Evolutionary conservation across 345 rosid species (phyloP), one percentile per base, ranked within the genome.

Genomic region (Linum lewisii): DNA sequence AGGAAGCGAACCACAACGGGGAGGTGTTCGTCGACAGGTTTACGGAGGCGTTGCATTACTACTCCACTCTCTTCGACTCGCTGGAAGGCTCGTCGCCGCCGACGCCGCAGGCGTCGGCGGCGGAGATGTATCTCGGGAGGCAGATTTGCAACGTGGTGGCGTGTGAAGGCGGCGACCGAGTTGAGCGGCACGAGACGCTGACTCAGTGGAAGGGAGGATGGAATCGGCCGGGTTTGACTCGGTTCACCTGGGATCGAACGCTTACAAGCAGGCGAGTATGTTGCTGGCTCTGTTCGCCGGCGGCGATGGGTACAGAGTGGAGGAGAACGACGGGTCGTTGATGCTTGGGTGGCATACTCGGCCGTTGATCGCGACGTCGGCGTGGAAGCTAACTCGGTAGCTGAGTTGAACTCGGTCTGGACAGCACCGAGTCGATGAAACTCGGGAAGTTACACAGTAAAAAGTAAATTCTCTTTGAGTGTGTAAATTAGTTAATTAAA

Each of bases 301-400:
- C 0, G 77, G 82, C 0, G 85, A 87, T 58, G 98, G 96, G 0
- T 87, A 85, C 57, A 56, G 79, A 26, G 92, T 91, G 2, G 91
- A 91, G 75, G 96, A 91, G 69, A 79, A 68, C 1, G 82, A 85
- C 9, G 95, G 98, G 1, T 79, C 90, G 59, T 36, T 91, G 64
- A 85, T 82, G 47, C 81, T 91, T 6, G 92, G 96, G 16, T 91
- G 98, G 96, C 98, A 91, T 38, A 85, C 76, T 66, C 73, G 91
- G 9, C 96, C 96, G 15, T 79, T 91, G 21, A 80, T 91, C 21
- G 72, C 92, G 0, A 85, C 96, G 0, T 87, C 98, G 25, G 96
- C 96, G 63, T 91, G 98, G 95, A 72, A 69, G n/a, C n/a, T n/a
- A n/a, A 54, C 64, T 73, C 58, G 64, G 19, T 19, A 13, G 5